Conservation (phyloP, 2,329 filamentous ascomycete genomes). For the Colletotrichum chrysophilum region DNA sequence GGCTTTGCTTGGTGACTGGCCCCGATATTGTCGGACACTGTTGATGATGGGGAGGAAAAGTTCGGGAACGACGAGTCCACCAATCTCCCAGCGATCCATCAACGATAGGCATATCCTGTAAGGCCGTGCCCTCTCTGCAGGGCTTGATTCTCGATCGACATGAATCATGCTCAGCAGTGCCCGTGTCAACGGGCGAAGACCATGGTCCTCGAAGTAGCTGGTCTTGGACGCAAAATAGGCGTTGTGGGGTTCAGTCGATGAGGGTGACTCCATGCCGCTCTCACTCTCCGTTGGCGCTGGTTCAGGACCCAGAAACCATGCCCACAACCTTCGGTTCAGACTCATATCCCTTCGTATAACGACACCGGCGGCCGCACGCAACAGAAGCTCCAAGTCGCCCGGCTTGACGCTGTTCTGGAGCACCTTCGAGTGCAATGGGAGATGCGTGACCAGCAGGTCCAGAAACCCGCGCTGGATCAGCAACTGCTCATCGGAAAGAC, state of each 20-base stretch:
- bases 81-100: conserved; percentile 99
- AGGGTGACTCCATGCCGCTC: conserved; percentile 49
- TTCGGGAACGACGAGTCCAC: conserved; percentile 84
- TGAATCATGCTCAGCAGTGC: conserved; percentile 81
- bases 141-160: conserved; percentile 50
- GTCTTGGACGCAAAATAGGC: conserved; percentile 63
- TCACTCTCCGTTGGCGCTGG: conserved; percentile 56
- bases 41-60: conserved; percentile 87
- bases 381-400: conserved; percentile 80
- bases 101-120: conserved; percentile 92
- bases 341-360: conserved; percentile 95
- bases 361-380: conserved; percentile 84
- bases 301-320: conserved; percentile 90
- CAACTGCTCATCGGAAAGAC: conserved; percentile 84
- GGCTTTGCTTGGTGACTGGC: conserved; percentile 64
- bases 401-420: conserved; percentile 76
- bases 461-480: conserved; percentile 94
- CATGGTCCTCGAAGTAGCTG: conserved; percentile 83
- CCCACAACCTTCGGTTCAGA: conserved; percentile 91
- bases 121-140: conserved; percentile 77
- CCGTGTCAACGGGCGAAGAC: conserved; percentile 74
- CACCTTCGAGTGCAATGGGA: conserved; percentile 83
- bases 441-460: conserved; percentile 87
- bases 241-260: conserved; percentile 47
- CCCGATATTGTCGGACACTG: conserved; percentile 79